Evolutionary conservation across 208 protist genomes (phyloP).

Genomic region (Endotrypanum monterogeii): DNA sequence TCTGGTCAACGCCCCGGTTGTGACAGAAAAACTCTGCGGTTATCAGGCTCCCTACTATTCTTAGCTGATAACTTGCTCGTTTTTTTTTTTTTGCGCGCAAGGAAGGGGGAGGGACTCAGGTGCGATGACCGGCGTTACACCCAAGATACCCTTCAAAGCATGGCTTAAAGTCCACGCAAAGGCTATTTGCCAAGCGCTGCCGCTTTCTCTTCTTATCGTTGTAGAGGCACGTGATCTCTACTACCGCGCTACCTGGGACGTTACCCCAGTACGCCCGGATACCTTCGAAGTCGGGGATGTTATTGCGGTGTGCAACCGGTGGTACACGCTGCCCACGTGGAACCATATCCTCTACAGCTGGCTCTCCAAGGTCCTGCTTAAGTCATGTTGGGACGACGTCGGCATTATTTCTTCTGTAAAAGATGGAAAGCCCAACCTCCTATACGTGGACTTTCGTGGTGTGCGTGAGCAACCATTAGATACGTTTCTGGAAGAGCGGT

Average conservation of each 20-base stretch:
- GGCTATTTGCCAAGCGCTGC: constrained; percentile 76
- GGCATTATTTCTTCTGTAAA: constrained; percentile 58
- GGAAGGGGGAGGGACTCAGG: no score
- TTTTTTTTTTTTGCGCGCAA: neutral
- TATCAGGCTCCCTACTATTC: neutral
- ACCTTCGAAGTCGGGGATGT: constrained; percentile 80
- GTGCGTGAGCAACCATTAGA: constrained; percentile 64
- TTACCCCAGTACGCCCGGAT: constrained; percentile 41
- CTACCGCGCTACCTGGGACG: constrained; percentile 81
- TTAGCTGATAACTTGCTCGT: neutral
- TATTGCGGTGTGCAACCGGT: constrained; percentile 85
- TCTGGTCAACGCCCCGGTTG: neutral
- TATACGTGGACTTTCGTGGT: constrained; percentile 72
- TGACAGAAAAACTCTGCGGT: neutral
- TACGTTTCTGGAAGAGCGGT: constrained; percentile 55
- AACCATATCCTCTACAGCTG: constrained; percentile 74
- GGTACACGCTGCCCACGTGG: constrained; percentile 87
- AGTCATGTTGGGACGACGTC: constrained; percentile 88
- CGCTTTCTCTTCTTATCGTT: constrained; percentile 75
- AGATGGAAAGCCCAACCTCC: constrained; percentile 62
- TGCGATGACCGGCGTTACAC: constrained; percentile 53
- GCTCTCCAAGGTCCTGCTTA: constrained; percentile 82
- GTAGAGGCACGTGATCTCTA: constrained; percentile 83
- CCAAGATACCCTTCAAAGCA: constrained; percentile 60
- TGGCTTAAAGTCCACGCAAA: constrained; percentile 72